phyloP scores from a whole-genome alignment of 2,329 filamentous ascomycete genomes.

The Coniella lustricola region DNA sequence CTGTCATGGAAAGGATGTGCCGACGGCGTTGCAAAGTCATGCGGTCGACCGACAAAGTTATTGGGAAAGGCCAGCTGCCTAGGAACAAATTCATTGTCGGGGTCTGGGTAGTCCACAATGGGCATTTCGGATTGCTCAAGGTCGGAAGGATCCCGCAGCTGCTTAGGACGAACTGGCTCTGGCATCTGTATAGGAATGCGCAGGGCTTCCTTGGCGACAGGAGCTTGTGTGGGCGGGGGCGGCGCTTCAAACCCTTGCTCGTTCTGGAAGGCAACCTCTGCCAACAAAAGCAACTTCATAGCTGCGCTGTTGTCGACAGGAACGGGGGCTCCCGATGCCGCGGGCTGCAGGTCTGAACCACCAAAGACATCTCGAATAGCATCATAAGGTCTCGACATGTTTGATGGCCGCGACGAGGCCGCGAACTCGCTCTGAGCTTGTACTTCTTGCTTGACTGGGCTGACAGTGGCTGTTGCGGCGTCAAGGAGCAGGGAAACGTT shows the following conservation, averaged over 20 bases:
- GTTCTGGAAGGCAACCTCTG: constrained; percentile 4
- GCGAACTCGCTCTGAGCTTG: constrained; percentile 9
- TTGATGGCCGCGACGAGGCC: constrained; percentile 15
- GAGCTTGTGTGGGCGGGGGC: not conserved
- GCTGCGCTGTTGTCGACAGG: constrained; percentile 1
- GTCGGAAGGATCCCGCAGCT: constrained; percentile 12
- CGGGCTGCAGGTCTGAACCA: constrained; percentile 23
- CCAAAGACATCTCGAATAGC: constrained; percentile 38
- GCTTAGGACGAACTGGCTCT: constrained; percentile 14
- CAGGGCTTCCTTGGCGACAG: constrained; percentile 3
- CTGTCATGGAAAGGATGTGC: constrained; percentile 8
- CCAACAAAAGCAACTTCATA: constrained; percentile 4
- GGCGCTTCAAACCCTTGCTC: not conserved
- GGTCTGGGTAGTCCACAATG: constrained; percentile 10
- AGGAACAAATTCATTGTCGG: constrained; percentile 8
- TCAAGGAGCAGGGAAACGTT: constrained; percentile 21
- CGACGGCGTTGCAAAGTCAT: constrained; percentile 1
- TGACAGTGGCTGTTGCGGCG: constrained; percentile 9
- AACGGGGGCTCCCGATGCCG: constrained; percentile 15
- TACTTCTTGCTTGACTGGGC: constrained; percentile 10
- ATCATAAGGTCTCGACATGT: constrained; percentile 34
- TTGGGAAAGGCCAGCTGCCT: constrained; percentile 6
- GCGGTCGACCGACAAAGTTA: constrained; percentile 9
- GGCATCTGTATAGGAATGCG: constrained; percentile 15
- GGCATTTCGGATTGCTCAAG: constrained; percentile 7